Evolutionary conservation across 2,329 filamentous ascomycete species (phyloP).

Genomic region (Fusarium chaquense): DNA sequence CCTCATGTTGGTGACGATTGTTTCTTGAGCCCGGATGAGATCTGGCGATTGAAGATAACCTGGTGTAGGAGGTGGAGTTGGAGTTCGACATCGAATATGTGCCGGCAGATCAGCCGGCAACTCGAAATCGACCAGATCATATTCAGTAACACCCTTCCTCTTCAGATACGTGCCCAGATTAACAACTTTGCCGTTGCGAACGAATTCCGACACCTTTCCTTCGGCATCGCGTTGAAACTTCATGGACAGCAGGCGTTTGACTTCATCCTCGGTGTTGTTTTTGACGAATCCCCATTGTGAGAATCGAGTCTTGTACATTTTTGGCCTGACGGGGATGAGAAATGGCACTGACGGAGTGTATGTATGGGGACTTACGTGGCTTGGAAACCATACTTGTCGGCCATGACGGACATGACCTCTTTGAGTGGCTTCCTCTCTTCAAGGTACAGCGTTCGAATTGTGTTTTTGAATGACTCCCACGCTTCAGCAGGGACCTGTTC

Average conservation of each 20-base stretch:
- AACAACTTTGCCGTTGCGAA: conserved; percentile 64
- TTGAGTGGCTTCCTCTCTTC: conserved; percentile 65
- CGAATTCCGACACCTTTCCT: conserved; percentile 65
- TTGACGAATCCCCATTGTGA: conserved; percentile 68
- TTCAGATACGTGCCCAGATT: conserved; percentile 65
- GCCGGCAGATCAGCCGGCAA: conserved; percentile 57
- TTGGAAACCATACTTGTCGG: conserved; percentile 61
- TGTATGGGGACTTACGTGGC: conserved; percentile 57
- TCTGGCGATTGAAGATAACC: conserved; percentile 59
- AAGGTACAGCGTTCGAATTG: conserved; percentile 60
- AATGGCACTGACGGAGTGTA: background rate
- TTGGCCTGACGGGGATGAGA: conserved; percentile 55
- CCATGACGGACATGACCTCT: conserved; percentile 65
- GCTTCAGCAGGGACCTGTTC: conserved; percentile 60
- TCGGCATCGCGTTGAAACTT: conserved; percentile 66
- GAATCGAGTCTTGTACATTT: conserved; percentile 69
- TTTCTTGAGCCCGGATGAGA: conserved; percentile 58
- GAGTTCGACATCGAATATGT: conserved; percentile 60
- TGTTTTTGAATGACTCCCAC: conserved; percentile 62
- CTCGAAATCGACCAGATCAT: conserved; percentile 63
- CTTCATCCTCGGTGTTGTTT: conserved; percentile 66
- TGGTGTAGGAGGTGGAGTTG: conserved; percentile 58
- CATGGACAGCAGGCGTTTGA: conserved; percentile 63
- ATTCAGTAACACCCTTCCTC: conserved; percentile 65
- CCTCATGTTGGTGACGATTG: conserved; percentile 58